phyloP scores from a whole-genome alignment of 257 asterid species.

The Ocimum tenuiflorum region DNA sequence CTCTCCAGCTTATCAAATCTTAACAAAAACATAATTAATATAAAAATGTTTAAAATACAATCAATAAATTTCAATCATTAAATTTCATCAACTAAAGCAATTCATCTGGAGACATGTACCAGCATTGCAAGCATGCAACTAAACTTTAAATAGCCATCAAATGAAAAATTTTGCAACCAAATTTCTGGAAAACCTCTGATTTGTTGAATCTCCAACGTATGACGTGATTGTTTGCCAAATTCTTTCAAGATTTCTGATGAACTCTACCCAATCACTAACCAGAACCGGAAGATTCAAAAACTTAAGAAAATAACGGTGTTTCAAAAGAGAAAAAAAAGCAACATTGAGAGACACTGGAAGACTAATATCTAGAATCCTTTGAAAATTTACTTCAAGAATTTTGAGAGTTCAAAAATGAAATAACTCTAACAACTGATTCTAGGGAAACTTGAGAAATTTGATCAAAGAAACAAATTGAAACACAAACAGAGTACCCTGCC shows the following conservation, averaged over 20 bases:
- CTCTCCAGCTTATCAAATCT: too few species aligned
- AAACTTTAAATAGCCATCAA: not conserved
- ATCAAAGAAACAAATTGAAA: not conserved
- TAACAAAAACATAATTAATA: too few species aligned
- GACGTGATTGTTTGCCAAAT: not conserved
- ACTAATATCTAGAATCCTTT: not conserved
- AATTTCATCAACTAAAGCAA: conserved; percentile 10
- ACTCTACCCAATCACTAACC: not conserved
- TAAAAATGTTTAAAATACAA: too few species aligned
- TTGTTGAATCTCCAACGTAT: not conserved
- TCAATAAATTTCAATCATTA: too few species aligned
- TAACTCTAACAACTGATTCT: too few species aligned
- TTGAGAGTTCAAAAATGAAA: too few species aligned
- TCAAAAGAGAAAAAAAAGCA: too few species aligned
- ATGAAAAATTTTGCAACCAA: not conserved
- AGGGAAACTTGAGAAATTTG: not conserved
- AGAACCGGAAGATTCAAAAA: not conserved
- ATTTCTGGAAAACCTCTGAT: not conserved
- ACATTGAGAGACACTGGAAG: not conserved
- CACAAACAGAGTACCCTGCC: conserved; percentile 46
- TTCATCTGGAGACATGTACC: conserved; percentile 8
- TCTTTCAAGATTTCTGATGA: not conserved
- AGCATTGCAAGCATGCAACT: not conserved
- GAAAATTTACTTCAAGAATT: not conserved
- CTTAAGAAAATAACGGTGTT: too few species aligned